Percentiles rank a stretch among this genome's conserved stretches.
phyloP scores from a whole-genome alignment of 805 yeast species.

The Candida ficus region DNA sequence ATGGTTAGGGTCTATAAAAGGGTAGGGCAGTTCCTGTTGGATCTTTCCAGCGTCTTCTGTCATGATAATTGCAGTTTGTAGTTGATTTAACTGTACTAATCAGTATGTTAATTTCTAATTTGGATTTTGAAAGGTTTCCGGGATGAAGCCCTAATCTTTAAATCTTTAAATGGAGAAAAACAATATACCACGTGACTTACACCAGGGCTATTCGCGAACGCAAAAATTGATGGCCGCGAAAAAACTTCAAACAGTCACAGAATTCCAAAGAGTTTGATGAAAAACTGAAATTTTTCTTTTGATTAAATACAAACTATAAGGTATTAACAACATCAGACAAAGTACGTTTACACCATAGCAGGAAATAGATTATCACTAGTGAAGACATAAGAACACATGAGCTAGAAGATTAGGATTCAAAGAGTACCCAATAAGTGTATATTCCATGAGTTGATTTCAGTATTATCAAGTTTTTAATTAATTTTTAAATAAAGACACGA shows the following conservation, averaged over 20 bases:
- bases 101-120: too few species aligned
- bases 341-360: conserved; percentile 20
- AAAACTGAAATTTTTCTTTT: conserved; percentile 25
- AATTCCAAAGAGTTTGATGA: not conserved
- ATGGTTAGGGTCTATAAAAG: conserved; percentile 33
- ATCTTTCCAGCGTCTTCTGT: not conserved
- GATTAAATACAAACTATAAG: conserved; percentile 3
- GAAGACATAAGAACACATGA: not conserved
- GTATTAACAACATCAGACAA: conserved; percentile 19
- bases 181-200: not conserved
- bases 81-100: not conserved
- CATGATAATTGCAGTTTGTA: too few species aligned
- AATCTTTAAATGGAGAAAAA: too few species aligned
- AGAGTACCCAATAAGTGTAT: too few species aligned
- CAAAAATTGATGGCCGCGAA: not conserved
- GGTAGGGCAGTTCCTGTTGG: conserved; percentile 28
- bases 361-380: not conserved
- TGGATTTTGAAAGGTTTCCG: too few species aligned
- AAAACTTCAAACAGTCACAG: conserved; percentile 5
- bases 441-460: too few species aligned
- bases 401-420: too few species aligned
- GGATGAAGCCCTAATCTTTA: too few species aligned
- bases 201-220: conserved; percentile 4
- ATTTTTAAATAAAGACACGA: too few species aligned
- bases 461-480: too few species aligned